Evolutionary conservation across 2,329 filamentous ascomycete species (phyloP).

Genomic region (Phyllosticta capitalensis): DNA sequence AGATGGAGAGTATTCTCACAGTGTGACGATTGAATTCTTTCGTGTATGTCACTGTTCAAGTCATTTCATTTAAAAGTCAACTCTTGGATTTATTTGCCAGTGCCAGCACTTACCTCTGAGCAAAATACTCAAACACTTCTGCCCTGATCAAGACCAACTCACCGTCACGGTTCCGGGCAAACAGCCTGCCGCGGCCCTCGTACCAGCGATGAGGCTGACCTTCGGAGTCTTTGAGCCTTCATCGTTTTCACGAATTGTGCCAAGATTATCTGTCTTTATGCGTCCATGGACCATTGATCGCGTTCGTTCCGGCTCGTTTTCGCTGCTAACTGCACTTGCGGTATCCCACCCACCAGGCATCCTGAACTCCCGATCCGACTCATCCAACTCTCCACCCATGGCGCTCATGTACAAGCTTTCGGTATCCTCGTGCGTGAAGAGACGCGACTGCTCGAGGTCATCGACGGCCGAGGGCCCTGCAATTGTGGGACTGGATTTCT

Average conservation of each 20-base stretch:
- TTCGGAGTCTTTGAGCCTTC: no score
- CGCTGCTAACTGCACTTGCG: conserved; percentile 15
- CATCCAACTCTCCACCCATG: conserved; percentile 35
- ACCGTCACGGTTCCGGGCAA: no score
- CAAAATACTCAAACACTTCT: no score
- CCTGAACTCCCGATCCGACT: conserved; percentile 15
- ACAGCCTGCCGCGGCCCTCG: no score
- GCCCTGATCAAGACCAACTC: no score
- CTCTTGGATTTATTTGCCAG: no score
- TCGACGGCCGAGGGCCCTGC: neutral
- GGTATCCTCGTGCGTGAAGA: conserved; percentile 71
- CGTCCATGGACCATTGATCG: neutral
- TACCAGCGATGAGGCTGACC: no score
- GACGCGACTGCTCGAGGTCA: conserved; percentile 43
- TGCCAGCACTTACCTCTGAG: no score
- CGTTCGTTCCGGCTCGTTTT: neutral
- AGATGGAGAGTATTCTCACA: no score
- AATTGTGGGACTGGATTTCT: neutral
- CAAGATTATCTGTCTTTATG: conserved; percentile 12
- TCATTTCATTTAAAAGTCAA: no score
- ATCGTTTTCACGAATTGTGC: conserved; percentile 19
- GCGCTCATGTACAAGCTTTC: conserved; percentile 82
- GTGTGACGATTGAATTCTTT: no score
- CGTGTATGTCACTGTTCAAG: no score
- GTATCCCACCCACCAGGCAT: conserved; percentile 37